Conservation (phyloP, 768 basidiomycete genomes). For the Mycena vulgaris region DNA sequence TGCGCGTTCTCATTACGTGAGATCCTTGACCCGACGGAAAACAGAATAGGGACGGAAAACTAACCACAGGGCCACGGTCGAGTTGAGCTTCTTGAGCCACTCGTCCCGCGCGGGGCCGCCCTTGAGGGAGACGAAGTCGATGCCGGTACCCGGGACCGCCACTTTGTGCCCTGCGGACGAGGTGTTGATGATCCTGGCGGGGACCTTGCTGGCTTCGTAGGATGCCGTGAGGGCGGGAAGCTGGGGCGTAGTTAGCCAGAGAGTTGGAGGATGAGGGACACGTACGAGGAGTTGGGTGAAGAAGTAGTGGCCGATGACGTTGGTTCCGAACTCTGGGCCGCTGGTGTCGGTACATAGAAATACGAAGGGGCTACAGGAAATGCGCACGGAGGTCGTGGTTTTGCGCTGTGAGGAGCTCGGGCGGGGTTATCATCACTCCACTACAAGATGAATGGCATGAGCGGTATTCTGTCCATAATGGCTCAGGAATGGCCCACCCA, state of each 20-base stretch:
- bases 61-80: neutral
- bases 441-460: slow-evolving; percentile 11
- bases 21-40: neutral
- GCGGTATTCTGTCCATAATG: neutral
- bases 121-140: slow-evolving; percentile 1
- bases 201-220: slow-evolving; percentile 25
- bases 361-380: neutral
- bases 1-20: too few relatives aligned
- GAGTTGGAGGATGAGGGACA: neutral
- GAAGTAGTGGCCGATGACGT: slow-evolving; percentile 49
- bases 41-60: neutral
- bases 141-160: neutral
- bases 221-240: slow-evolving; percentile 39
- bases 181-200: slow-evolving; percentile 46
- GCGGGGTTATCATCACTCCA: slow-evolving; percentile 48
- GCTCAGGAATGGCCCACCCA: slow-evolving; percentile 11
- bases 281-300: slow-evolving; percentile 48
- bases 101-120: slow-evolving; percentile 6
- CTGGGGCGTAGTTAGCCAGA: neutral
- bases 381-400: slow-evolving; percentile 43
- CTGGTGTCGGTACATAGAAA: neutral
- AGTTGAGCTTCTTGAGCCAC: neutral
- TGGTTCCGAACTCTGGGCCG: slow-evolving; percentile 55
- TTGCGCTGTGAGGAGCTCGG: slow-evolving; percentile 42
- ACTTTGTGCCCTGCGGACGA: slow-evolving; percentile 24